Evolutionary conservation across 1,139 yeast genomes (phyloP).

Genomic region (Suhomyces taliae): DNA sequence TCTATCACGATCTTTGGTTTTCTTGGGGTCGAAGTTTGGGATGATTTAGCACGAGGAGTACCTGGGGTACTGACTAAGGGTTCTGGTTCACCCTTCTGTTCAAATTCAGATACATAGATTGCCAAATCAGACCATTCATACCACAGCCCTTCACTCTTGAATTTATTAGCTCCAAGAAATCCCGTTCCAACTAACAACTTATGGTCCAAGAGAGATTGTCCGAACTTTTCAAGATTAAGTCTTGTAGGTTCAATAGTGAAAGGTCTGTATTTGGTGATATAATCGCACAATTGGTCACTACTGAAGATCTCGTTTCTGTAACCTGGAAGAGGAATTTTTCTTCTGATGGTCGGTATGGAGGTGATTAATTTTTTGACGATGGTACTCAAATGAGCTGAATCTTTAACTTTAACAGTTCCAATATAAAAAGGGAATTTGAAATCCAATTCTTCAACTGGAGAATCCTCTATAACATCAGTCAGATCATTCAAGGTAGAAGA

Average conservation of each 20-base stretch:
- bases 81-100: not conserved
- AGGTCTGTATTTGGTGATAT: constrained; percentile 29
- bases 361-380: constrained; percentile 27
- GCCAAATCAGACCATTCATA: constrained; percentile 49
- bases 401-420: constrained; percentile 28
- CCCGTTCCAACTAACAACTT: constrained; percentile 37
- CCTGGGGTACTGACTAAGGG: not conserved
- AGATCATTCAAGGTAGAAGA: constrained; percentile 3
- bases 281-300: constrained; percentile 40
- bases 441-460: constrained; percentile 8
- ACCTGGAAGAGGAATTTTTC: constrained; percentile 45
- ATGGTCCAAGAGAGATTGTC: constrained; percentile 41
- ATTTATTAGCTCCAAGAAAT: constrained; percentile 34
- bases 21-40: constrained; percentile 6
- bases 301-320: constrained; percentile 40
- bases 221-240: constrained; percentile 41
- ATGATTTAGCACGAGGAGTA: not conserved
- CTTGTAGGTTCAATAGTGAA: constrained; percentile 40
- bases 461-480: not conserved
- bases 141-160: constrained; percentile 48
- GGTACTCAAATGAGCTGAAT: constrained; percentile 18
- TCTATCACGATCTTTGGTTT: constrained; percentile 13
- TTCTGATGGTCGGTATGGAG: constrained; percentile 28
- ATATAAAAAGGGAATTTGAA: constrained; percentile 35
- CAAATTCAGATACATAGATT: constrained; percentile 19